Base-by-base conservation (phyloP, 1,139 yeast species). In the Debaryomycetaceae sp. region DNA sequence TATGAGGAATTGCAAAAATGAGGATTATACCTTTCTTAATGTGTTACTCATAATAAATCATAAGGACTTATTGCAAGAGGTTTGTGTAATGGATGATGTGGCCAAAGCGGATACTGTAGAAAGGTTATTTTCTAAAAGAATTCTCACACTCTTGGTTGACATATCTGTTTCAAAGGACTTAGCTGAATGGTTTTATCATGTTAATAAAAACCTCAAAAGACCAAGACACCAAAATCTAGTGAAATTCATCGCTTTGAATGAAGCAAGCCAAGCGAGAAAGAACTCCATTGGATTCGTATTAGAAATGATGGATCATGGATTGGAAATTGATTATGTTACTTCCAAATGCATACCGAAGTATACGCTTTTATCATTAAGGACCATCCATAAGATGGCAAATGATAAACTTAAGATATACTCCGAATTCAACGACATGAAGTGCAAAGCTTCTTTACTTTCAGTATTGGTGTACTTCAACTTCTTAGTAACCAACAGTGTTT, bases 241-340 rank as follows among this genome's bases (percentile, higher is more conserved):
- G 7, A 22, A 22, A 22, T 22, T 22, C 4, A 22, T 22, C 11
- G 11, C 26, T 11, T 22, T 22, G 11, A 22, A 22, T 3, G 26
- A 22, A 11, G 26, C 11, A 8, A 22, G 26, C 26, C 26, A 22
- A 22, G 26, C 26, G 11, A 8, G 26, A 8, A 22, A 22, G 11
- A 22, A 3, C 11, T 8, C 51, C 5, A 31, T 57, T 3, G 45
- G 51, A 31, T 52, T 57, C 30, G 35, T 65, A 8, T 48, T 65
- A 15, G 60, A 59, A 38, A 29, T 53, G 5, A 42, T 63, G 33
- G 70, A 67, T 39, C 67, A 65, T 17, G 59, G 60, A 2, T 36
- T 35, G 6, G 16, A 40, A 19, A 17, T 37, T 43, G 49, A 38
- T 41, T 53, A 33, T 46, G 44, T 22, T 28, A 22, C 29, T 16